These are phyloP conservation scores for Apocynum venetum DNA, from an alignment of 257 asterid genomes.

Conservation along the genomic window DNA sequence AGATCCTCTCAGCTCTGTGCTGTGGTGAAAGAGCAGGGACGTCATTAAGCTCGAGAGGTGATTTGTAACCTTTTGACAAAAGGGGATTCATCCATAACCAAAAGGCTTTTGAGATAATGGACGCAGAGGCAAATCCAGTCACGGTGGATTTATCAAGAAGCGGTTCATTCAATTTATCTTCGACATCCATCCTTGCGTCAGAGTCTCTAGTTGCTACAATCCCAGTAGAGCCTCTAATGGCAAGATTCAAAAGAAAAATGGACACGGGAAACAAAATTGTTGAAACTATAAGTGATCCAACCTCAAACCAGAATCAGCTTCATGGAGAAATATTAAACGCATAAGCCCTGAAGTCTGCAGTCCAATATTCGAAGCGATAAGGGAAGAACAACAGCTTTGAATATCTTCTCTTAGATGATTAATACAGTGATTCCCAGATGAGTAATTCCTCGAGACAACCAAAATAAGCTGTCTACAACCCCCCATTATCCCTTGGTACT, in stretches of 20 bases:
- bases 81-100: conserved; percentile 95
- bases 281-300: conserved; percentile 54
- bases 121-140: conserved; percentile 69
- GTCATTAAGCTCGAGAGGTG: conserved; percentile 65
- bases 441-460: conserved; percentile 59
- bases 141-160: conserved; percentile 41
- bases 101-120: conserved; percentile 59
- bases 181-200: conserved; percentile 28
- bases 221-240: conserved; percentile 68
- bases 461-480: conserved; percentile 45
- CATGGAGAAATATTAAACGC: conserved; percentile 39
- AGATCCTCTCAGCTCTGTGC: conserved; percentile 71
- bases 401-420: conserved; percentile 62
- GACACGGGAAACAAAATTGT: conserved; percentile 41
- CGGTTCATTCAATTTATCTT: conserved; percentile 28
- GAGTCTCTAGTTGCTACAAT: conserved; percentile 24
- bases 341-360: conserved; percentile 38
- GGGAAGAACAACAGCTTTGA: conserved; percentile 53
- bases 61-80: conserved; percentile 53
- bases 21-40: conserved; percentile 75
- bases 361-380: conserved; percentile 65
- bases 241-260: conserved; percentile 39
- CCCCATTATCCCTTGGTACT: conserved; percentile 38
- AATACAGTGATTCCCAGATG: conserved; percentile 42
- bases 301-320: conserved; percentile 34